Evolutionary conservation across 2,329 filamentous ascomycete genomes (phyloP), one percentile per base, ranked within the genome.

Genomic region (Macrophomina pseudophaseolina): DNA sequence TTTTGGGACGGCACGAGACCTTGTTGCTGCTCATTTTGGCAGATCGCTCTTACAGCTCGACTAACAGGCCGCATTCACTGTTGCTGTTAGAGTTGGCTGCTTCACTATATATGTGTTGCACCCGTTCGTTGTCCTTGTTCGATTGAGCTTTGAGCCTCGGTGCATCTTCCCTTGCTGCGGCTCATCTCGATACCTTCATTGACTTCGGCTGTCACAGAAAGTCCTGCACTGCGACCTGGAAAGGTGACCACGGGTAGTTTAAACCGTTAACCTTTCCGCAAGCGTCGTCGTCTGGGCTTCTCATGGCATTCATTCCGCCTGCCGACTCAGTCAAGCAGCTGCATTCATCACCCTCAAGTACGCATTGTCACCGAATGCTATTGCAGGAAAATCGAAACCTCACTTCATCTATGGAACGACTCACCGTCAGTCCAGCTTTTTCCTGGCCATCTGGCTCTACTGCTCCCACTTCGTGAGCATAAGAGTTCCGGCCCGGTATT

Each of bases 161-260:
- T 44, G 42, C 12, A 8, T 18, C 8, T 49, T 18, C 46, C 8
- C 18, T 30, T 28, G 6, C 1, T 8, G 7, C 8, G 23, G 46
- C 46, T 49, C 46, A 28, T 9, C 23, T 9, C 38, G 18, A 58
- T 58, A 58, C 53, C 35, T n/a, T 44, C 18, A n/a, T 58, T 28
- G 53, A 38, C 52, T 9, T 32, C 18, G 18, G 52, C 52, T 32
- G 28, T 38, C 11, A n/a, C 23, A 30, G 30, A 32, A 38, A 11
- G n/a, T 12, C 32, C 28, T n/a, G 2, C 12, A 54, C 35, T 18
- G 35, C 12, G 28, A 28, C 52, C 38, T 35, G n/a, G 52, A 23
- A 54, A 38, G 52, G 14, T 38, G n/a, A 54, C 52, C 52, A 16
- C 52, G 52, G 52, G 52, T 54, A n/a, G 8, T 54, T 40, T 54